Conservation (phyloP, 371 early-diverging fungal genomes). For the Saksenaea oblongispora region DNA sequence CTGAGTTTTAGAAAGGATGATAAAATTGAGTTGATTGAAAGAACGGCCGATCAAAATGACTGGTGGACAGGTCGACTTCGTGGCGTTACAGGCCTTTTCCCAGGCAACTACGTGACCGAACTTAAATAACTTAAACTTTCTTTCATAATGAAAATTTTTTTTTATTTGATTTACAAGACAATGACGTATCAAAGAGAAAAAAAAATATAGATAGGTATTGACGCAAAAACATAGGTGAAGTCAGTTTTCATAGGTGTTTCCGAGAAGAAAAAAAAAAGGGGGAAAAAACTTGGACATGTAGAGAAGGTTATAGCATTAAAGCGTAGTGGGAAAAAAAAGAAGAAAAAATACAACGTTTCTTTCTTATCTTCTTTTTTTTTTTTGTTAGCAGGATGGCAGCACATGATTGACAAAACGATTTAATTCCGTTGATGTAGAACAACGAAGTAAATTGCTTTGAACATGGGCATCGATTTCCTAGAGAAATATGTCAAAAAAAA, state of each 20-base stretch:
- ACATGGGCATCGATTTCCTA: conserved; percentile 48
- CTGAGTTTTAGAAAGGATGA: conserved; percentile 69
- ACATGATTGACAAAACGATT: conserved; percentile 44
- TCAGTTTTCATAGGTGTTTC: too few relatives aligned
- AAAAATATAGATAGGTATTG: neutral
- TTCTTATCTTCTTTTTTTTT: neutral
- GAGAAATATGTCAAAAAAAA: conserved; percentile 1
- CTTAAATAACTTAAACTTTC: neutral
- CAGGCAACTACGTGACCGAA: conserved; percentile 50
- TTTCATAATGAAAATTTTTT: neutral
- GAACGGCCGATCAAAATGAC: conserved; percentile 59
- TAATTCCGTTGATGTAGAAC: conserved; percentile 34
- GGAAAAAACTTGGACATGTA: conserved; percentile 2
- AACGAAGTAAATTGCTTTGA: conserved; percentile 35
- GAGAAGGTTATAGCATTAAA: too few relatives aligned
- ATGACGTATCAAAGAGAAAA: neutral
- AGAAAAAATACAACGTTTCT: neutral
- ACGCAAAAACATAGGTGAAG: neutral
- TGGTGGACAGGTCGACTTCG: conserved; percentile 76
- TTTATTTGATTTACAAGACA: neutral
- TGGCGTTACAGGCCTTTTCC: conserved; percentile 68
- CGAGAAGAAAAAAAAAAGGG: neutral
- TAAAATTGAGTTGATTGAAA: conserved; percentile 61
- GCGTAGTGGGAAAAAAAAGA: neutral
- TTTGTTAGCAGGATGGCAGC: conserved; percentile 24